Evolutionary conservation across 176 grass and related monocot species (phyloP), one percentile per base, ranked within the genome.

Genomic region (Cenchrus fungigraminus): DNA sequence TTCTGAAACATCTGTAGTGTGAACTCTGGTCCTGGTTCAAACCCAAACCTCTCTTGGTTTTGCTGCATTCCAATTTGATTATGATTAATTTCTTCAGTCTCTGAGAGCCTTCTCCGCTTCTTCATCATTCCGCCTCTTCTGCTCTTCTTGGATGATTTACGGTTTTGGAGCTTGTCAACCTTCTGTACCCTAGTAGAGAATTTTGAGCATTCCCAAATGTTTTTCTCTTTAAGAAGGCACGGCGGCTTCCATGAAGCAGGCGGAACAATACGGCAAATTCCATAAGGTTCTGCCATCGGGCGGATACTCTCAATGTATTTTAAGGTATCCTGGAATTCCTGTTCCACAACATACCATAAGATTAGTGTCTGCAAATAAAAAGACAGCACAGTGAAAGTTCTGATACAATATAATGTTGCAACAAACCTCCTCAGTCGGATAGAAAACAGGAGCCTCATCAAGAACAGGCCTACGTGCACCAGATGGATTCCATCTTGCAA

Each of bases 111-210:
- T 89, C 88, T 88, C 44, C 89, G 75, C 82, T 94, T 97, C 90
- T 91, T 93, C 87, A 90, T 94, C 82, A 82, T 78, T 68, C 80
- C 82, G 79, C 86, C 85, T 83, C 79, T 88, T 82, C 47, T 85
- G 54, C 71, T 88, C 78, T 89, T 94, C 55, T 95, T 95, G 8
- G 77, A 76, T 29, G 93, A 87, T 81, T 87, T 85, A 47, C 91
- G 93, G 44, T 95, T 98, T 92, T 98, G 96, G 66, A 98, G 96
- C 86, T 95, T 98, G 60, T 98, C 89, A 47, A 98, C 69, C 29
- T 88, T 89, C 71, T 98, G 96, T 56, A 92, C 91, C 72, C 93
- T 83, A 58, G 96, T 94, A 45, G 73, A 86, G 87, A 95, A 98
- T 57, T 89, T 93, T 51, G 93, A 95, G 75, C 78, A 89, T 84